These are phyloP conservation scores for Penicillium carneum DNA, from an alignment of 2,329 filamentous ascomycete species.

Conservation along the genomic window DNA sequence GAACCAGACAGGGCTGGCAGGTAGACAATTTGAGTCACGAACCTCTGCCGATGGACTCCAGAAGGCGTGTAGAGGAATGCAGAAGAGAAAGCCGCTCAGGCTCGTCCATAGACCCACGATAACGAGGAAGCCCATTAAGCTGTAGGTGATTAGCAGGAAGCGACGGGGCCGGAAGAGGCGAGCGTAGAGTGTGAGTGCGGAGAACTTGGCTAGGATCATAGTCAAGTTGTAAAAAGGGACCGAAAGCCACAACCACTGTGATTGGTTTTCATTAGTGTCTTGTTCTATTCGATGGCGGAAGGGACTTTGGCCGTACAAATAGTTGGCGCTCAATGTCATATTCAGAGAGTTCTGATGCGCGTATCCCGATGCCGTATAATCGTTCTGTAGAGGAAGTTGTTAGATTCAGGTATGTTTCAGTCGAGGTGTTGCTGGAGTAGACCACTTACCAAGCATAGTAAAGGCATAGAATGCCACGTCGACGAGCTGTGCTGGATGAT, in stretches of 20 bases:
- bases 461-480: slow-evolving; percentile 21
- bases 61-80: slow-evolving; percentile 37
- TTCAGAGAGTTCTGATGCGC: slow-evolving; percentile 4
- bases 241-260: slow-evolving; percentile 42
- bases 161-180: slow-evolving; percentile 41
- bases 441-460: slow-evolving; percentile 25
- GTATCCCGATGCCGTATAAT: slow-evolving; percentile 35
- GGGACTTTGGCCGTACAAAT: slow-evolving; percentile 29
- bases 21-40: slow-evolving; percentile 30
- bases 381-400: slow-evolving; percentile 26
- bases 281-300: background rate
- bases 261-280: background rate
- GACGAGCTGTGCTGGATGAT: slow-evolving; percentile 12
- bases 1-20: slow-evolving; percentile 36
- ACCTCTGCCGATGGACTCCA: slow-evolving; percentile 25
- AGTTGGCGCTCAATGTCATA: slow-evolving; percentile 27
- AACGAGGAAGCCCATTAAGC: slow-evolving; percentile 32
- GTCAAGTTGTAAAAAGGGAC: slow-evolving; percentile 48
- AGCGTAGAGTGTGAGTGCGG: slow-evolving; percentile 42
- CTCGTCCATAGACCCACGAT: slow-evolving; percentile 40
- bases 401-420: background rate
- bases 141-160: slow-evolving; percentile 32
- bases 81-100: slow-evolving; percentile 39
- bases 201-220: slow-evolving; percentile 44
- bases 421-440: background rate